phyloP scores from a whole-genome alignment of 768 basidiomycete genomes.

The Rubroboletus satanas region DNA sequence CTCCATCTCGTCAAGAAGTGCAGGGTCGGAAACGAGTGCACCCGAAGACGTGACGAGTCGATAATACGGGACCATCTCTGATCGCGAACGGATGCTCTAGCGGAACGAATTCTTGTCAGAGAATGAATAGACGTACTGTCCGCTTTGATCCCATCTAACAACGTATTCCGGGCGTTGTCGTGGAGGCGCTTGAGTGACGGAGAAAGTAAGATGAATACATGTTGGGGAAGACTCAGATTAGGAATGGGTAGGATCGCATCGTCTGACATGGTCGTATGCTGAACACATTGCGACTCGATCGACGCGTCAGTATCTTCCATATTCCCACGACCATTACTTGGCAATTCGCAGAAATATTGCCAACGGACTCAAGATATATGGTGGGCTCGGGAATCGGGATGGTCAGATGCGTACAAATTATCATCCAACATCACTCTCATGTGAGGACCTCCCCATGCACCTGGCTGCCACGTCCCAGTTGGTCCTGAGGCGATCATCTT shows the following conservation, averaged over 20 bases:
- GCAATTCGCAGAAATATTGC: too few relatives aligned
- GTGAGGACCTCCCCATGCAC: too few relatives aligned
- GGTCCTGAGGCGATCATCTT: too few relatives aligned
- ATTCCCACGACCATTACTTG: constrained; percentile 11
- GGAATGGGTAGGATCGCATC: constrained; percentile 83
- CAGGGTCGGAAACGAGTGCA: constrained; percentile 41
- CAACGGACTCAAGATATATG: too few relatives aligned
- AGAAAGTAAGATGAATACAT: constrained; percentile 69
- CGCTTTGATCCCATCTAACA: constrained; percentile 71
- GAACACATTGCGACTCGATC: not conserved
- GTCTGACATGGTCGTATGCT: constrained; percentile 61
- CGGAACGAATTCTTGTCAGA: not conserved
- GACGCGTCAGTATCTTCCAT: constrained; percentile 18
- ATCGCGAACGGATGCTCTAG: not conserved
- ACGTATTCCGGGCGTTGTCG: constrained; percentile 54
- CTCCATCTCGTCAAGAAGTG: constrained; percentile 25
- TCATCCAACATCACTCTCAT: too few relatives aligned
- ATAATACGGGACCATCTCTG: constrained; percentile 91
- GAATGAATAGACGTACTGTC: constrained; percentile 46
- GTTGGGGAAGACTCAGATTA: constrained; percentile 77
- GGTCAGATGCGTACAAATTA: too few relatives aligned
- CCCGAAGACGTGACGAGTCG: constrained; percentile 49
- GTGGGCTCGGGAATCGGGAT: too few relatives aligned
- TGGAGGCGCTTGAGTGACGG: constrained; percentile 61
- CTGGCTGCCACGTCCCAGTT: too few relatives aligned